Base-by-base conservation (phyloP, 257 asterid species). In the Solanum medicagineum region DNA sequence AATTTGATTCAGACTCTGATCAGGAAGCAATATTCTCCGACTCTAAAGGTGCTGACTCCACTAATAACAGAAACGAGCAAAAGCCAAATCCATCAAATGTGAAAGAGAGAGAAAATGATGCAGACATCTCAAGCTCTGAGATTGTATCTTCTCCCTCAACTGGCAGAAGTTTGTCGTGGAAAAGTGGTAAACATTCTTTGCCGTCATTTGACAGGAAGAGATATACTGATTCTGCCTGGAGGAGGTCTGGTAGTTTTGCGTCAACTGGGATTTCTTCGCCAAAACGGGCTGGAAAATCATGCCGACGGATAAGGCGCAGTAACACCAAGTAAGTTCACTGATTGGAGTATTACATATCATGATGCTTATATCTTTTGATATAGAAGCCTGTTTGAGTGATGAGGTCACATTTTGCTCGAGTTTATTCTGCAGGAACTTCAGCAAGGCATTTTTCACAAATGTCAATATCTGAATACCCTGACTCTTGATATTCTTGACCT, bases 151-250 rank as follows among this genome's bases (percentile, higher is more conserved):
- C 94, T 88, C 92, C 92, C 57, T 93, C 96, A 62, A 90, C 91
- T 77, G 96, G 95, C 85, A 87, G 96, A 88, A 92, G 95, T 89
- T 90, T 97, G 92, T 94, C 99, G 77, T 97, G 99, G 98, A 94
- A 89, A 92, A 92, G 94, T 86, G 88, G 87, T 56, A 93, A 91
- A 89, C 92, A 89, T 84, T 89, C 93, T 87, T 88, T 81, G 74
- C 91, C 88, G 82, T 87, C 90, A 66, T 85, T 87, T 47, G 94
- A 92, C 84, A 91, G 89, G 88, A 95, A 91, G 88, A 94, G 90
- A 66, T 80, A 85, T 90, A 40, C 84, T 56, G 98, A 94, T 55
- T 85, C 92, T 19, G 74, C 89, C 69, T 79, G 83, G 83, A 88
- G 97, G 89, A 89, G 93, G 65, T 81, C 71, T 86, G 87, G 92